Conservation (phyloP, 257 asterid genomes). For the Eustoma russellianum region DNA sequence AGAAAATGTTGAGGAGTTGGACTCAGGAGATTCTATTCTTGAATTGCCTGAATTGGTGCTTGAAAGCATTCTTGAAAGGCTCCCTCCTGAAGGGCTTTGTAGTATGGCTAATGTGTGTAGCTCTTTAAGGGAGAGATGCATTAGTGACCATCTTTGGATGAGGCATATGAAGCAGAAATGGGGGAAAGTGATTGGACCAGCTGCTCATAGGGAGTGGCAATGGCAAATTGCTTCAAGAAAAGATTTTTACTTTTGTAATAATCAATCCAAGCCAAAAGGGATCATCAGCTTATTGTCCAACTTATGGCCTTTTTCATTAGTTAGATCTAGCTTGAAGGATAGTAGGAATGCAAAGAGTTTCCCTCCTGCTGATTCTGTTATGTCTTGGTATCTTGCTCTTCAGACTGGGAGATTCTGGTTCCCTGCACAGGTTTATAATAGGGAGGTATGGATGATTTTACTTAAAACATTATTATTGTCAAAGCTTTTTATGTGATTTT, state of each 20-base stretch:
- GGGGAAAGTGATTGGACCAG: conserved; percentile 52
- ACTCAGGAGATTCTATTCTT: conserved; percentile 29
- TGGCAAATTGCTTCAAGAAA: conserved; percentile 36
- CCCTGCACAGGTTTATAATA: conserved; percentile 88
- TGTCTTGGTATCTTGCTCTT: conserved; percentile 69
- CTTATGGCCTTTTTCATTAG: conserved; percentile 42
- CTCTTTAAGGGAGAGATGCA: conserved; percentile 47
- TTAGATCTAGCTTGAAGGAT: conserved; percentile 32
- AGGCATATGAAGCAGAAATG: conserved; percentile 56
- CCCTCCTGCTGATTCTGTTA: conserved; percentile 52
- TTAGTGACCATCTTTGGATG: conserved; percentile 63
- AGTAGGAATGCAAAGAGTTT: conserved; percentile 14
- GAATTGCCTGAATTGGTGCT: conserved; percentile 79
- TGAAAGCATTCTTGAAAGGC: conserved; percentile 75
- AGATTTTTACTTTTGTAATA: conserved; percentile 27
- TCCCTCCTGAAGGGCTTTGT: conserved; percentile 66
- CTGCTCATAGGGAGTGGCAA: conserved; percentile 51
- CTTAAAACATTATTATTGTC: not conserved
- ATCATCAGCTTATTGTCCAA: conserved; percentile 22
- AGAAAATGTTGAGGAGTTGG: conserved; percentile 17
- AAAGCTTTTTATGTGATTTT: too few species aligned
- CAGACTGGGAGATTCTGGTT: conserved; percentile 76
- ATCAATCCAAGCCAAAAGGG: conserved; percentile 39
- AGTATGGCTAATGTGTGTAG: conserved; percentile 54
- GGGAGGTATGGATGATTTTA: conserved; percentile 51